Percentiles rank a stretch among this genome's conserved stretches.
phyloP scores from a whole-genome alignment of 768 basidiomycete genomes.

The Phlebiopsis gigantea region DNA sequence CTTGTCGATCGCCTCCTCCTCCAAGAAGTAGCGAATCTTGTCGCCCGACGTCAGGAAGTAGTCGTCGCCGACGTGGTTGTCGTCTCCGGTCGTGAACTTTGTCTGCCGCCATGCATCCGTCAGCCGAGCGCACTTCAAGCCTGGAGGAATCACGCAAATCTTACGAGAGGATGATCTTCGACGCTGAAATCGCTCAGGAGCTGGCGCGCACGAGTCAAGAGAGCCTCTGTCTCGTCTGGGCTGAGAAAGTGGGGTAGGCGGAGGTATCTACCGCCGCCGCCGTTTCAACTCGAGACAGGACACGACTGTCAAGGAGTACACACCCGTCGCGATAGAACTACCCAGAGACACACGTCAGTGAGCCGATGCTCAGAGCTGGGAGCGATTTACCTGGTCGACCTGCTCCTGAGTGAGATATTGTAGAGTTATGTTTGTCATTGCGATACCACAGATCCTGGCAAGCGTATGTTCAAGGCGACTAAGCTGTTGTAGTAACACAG shows the following conservation, averaged over 20 bases:
- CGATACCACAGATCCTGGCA: too few relatives aligned
- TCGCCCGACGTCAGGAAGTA: constrained; percentile 92
- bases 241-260: constrained; percentile 70
- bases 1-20: constrained; percentile 75
- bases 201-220: constrained; percentile 66
- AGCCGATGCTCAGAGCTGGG: background rate
- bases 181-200: constrained; percentile 77
- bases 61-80: constrained; percentile 80
- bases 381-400: constrained; percentile 43
- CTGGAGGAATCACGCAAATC: constrained; percentile 16
- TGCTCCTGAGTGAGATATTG: constrained; percentile 53
- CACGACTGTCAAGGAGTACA: too few relatives aligned
- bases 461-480: too few relatives aligned
- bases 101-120: constrained; percentile 47
- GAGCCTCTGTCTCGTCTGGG: constrained; percentile 46
- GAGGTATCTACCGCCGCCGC: constrained; percentile 54
- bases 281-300: background rate
- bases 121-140: background rate
- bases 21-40: constrained; percentile 93
- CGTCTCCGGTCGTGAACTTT: constrained; percentile 79
- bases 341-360: background rate
- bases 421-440: constrained; percentile 16
- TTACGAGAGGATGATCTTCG: constrained; percentile 75
- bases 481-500: too few relatives aligned
- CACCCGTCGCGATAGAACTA: constrained; percentile 62